phyloP scores from a whole-genome alignment of 768 basidiomycete species.

The Coprinellus aureogranulatus region DNA sequence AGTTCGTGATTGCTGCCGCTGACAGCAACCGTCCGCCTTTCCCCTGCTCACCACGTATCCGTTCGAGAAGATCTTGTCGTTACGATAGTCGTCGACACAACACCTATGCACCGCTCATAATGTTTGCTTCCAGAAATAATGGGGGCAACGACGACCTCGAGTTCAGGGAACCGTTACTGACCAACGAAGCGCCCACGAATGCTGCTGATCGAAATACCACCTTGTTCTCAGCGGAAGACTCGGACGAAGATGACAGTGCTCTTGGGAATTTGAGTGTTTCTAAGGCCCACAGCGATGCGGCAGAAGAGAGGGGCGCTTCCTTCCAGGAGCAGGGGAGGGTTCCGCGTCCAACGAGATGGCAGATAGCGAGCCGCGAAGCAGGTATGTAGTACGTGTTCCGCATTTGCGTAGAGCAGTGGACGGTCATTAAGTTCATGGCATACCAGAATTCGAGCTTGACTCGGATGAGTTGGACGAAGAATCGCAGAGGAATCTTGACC shows the following conservation, averaged over 20 bases:
- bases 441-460: conserved; percentile 79
- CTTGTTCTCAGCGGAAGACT: conserved; percentile 57
- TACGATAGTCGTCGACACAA: neutral
- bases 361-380: conserved; percentile 72
- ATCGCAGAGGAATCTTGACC: conserved; percentile 23
- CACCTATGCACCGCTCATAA: conserved; percentile 18
- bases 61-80: too few relatives aligned
- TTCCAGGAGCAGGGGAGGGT: neutral
- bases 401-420: neutral
- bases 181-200: conserved; percentile 41
- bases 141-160: conserved; percentile 33
- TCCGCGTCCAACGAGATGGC: conserved; percentile 66
- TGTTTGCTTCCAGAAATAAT: conserved; percentile 28
- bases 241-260: conserved; percentile 39
- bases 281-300: conserved; percentile 16
- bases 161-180: conserved; percentile 59
- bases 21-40: too few relatives aligned
- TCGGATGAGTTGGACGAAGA: conserved; percentile 74
- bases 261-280: conserved; percentile 25
- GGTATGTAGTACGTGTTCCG: conserved; percentile 53
- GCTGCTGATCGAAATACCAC: conserved; percentile 31
- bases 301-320: conserved; percentile 11
- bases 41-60: too few relatives aligned
- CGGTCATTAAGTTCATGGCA: neutral
- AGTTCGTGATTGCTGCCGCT: too few relatives aligned